These are phyloP conservation scores for Mucor plumbeus DNA, from an alignment of 371 early-diverging fungal species.

Conservation along the genomic window DNA sequence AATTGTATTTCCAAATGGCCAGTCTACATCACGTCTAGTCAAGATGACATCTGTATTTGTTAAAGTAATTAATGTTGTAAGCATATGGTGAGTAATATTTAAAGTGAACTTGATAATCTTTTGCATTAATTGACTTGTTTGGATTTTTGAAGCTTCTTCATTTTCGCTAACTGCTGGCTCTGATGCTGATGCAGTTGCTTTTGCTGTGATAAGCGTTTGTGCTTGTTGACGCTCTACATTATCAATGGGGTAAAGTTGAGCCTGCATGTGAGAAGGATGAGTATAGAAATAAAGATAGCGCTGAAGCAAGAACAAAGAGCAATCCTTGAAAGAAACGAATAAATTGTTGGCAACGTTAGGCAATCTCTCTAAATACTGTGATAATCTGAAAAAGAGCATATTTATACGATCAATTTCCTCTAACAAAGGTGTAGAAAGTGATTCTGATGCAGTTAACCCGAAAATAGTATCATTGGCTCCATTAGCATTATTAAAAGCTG, in stretches of 20 bases:
- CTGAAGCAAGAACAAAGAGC: constrained; percentile 37
- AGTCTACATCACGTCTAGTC: constrained; percentile 22
- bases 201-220: constrained; percentile 17
- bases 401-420: constrained; percentile 48
- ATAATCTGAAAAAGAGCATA: constrained; percentile 40
- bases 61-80: constrained; percentile 29
- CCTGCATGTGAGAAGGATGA: constrained; percentile 51
- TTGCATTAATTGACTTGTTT: constrained; percentile 20
- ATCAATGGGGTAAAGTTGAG: constrained; percentile 46
- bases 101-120: constrained; percentile 5
- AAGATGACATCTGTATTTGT: constrained; percentile 32
- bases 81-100: constrained; percentile 17
- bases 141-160: not conserved
- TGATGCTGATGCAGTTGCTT: not conserved
- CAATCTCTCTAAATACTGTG: constrained; percentile 29
- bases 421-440: constrained; percentile 40
- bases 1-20: constrained; percentile 48
- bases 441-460: constrained; percentile 38
- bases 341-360: constrained; percentile 30
- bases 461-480: constrained; percentile 30
- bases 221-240: constrained; percentile 37
- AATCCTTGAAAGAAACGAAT: constrained; percentile 43
- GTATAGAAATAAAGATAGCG: constrained; percentile 50
- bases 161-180: not conserved
- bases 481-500: constrained; percentile 38